Base-by-base conservation (phyloP, 2,329 filamentous ascomycete genomes). In the Boeremia lycopersici region DNA sequence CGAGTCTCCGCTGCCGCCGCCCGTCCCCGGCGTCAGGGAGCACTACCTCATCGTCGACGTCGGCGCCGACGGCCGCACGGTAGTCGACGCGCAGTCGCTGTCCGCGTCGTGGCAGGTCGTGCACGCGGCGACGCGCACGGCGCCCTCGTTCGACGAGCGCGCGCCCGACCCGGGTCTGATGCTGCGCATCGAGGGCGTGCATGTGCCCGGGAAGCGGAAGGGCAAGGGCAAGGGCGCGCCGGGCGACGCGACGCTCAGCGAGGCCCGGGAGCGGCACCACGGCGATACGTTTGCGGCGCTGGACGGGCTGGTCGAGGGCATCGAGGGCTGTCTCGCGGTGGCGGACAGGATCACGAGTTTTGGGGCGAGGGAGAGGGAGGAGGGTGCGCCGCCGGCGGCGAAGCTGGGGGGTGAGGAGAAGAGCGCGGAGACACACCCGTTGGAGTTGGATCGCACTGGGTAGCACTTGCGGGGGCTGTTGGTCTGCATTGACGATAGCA, bases 71-170 rank as follows among this genome's bases (percentile, higher is more conserved):
- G 79, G 79, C 1, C 76, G 75, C 23, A 78, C 76, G 1, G 84
- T 98, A 0, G 78, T 84, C 0, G 86, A 85, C 52, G 89, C 90
- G 1, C 86, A 89, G 36, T 92, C 88, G 58, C 77, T 97, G 11
- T 89, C 86, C 8, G 78, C 87, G 0, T 84, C 88, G 44, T 98
- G 93, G 87, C 86, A 89, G 65, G 80, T 88, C 12, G 76, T 85
- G 30, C 75, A 77, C 13, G 81, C 82, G 0, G 75, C 76, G 9
- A 74, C 89, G 9, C 76, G 78, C 7, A 78, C 79, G 9, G 87
- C 88, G 13, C 88, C 88, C 1, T 88, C 84, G 2, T 89, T 86
- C 70, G 84, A 84, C 38, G 80, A 79, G 38, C 78, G 67, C 60
- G 65, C 61, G 28, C 71, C 60, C 11, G 72, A 74, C 30, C 76